These are phyloP conservation scores for Catenaria anguillulae DNA, from an alignment of 371 early-diverging fungal species.

Conservation along the genomic window DNA sequence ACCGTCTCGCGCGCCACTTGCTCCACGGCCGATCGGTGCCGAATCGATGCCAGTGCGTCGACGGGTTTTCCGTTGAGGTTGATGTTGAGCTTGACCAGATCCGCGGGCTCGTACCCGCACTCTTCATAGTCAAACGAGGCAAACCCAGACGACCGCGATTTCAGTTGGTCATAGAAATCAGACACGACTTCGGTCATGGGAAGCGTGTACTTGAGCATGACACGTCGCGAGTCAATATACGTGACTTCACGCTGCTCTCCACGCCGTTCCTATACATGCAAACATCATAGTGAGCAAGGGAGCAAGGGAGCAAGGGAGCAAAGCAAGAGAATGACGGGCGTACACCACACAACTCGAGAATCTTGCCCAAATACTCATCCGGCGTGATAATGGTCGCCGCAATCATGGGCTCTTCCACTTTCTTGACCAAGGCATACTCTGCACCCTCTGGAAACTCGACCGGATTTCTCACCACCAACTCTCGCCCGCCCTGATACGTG, in stretches of 20 bases:
- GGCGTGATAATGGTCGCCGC: constrained; percentile 83
- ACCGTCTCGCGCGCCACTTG: constrained; percentile 66
- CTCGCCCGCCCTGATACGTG: constrained; percentile 35
- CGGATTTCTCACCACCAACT: constrained; percentile 63
- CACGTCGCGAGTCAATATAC: constrained; percentile 70
- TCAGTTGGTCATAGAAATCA: constrained; percentile 87
- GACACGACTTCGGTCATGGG: constrained; percentile 86
- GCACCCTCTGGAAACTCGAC: constrained; percentile 77
- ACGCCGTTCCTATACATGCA: constrained; percentile 24
- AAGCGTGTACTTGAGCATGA: constrained; percentile 69
- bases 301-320: background rate
- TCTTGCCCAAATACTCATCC: constrained; percentile 70
- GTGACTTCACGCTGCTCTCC: constrained; percentile 72
- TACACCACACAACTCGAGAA: constrained; percentile 82
- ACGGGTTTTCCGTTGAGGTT: constrained; percentile 79
- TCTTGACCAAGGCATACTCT: constrained; percentile 44
- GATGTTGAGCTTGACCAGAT: constrained; percentile 86
- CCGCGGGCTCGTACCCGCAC: constrained; percentile 67
- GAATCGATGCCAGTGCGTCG: constrained; percentile 79
- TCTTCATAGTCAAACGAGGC: constrained; percentile 95
- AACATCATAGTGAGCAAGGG: background rate
- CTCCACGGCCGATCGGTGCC: constrained; percentile 60
- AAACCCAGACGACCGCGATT: constrained; percentile 80
- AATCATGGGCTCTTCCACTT: constrained; percentile 83
- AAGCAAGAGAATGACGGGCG: constrained; percentile 10